These are phyloP conservation scores for Stachybotrys elegans DNA, from an alignment of 2,329 filamentous ascomycete genomes.

Conservation along the genomic window DNA sequence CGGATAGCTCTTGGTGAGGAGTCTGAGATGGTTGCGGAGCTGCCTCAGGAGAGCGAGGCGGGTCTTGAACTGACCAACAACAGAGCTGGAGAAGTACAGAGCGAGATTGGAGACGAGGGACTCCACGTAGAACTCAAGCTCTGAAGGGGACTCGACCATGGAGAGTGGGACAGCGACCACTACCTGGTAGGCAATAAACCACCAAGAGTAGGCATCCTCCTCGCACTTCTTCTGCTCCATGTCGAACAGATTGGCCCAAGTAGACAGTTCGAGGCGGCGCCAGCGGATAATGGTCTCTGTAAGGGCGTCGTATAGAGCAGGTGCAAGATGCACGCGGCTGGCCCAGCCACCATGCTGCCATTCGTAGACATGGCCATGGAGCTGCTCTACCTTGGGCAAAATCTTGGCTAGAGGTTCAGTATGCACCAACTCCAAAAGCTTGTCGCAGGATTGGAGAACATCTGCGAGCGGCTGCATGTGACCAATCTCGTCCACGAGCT, in stretches of 20 bases:
- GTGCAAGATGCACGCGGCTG: slow-evolving; percentile 69
- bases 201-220: slow-evolving; percentile 83
- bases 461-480: slow-evolving; percentile 75
- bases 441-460: slow-evolving; percentile 68
- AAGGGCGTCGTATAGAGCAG: slow-evolving; percentile 66
- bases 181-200: slow-evolving; percentile 92
- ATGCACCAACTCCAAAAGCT: slow-evolving; percentile 70
- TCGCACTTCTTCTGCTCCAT: slow-evolving; percentile 72
- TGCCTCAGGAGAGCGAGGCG: slow-evolving; percentile 67
- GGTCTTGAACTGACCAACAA: slow-evolving; percentile 72
- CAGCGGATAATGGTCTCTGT: slow-evolving; percentile 81
- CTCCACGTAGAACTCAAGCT: slow-evolving; percentile 58
- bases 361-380: slow-evolving; percentile 81
- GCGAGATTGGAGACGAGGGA: slow-evolving; percentile 72
- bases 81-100: slow-evolving; percentile 72
- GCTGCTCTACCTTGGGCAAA: slow-evolving; percentile 79
- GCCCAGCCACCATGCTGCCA: slow-evolving; percentile 89
- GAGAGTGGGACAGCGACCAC: slow-evolving; percentile 71
- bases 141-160: slow-evolving; percentile 53
- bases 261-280: slow-evolving; percentile 85
- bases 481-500: slow-evolving; percentile 58
- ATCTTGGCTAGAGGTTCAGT: slow-evolving; percentile 82
- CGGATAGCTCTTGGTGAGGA: slow-evolving; percentile 56
- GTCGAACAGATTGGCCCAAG: slow-evolving; percentile 86
- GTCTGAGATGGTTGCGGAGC: slow-evolving; percentile 58